Evolutionary conservation across 2,329 filamentous ascomycete genomes (phyloP), one percentile per base, ranked within the genome.

Genomic region (Epichloe bromicola): DNA sequence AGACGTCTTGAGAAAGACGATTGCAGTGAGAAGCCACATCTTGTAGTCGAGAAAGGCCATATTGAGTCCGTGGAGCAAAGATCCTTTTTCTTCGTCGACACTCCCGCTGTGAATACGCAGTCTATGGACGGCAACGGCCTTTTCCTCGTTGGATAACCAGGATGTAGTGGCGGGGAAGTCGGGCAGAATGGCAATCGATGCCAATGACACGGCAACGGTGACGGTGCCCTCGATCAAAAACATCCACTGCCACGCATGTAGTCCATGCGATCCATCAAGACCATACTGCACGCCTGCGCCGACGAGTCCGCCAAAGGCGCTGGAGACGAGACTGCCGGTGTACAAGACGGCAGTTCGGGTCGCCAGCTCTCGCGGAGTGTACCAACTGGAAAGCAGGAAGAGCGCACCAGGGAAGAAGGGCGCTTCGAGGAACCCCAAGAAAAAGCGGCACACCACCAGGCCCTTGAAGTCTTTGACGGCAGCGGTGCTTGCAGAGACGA

Each of bases 311-410:
- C 67, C 67, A 39, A 73, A 73, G 1, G 67, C 65, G 0, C 61
- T 65, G 3, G 64, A 61, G 30, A 66, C 55, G 15, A 67, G 60
- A 15, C 65, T 66, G 2, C 68, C 69, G 0, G 70, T 65, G 53
- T 75, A 75, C 1, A 75, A 62, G 51, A 74, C 68, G 2, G 70
- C 67, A 8, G 72, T 68, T 41, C 70, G 63, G 2, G 66, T 60
- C n/a, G 67, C 63, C 26, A 74, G 57, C 56, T 72, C 70, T 56
- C 75, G 72, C 34, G 74, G 66, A 2, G 74, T 78, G 60, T 79
- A 80, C 63, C 75, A 80, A 38, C 74, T 71, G 2, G 71, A 72
- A 3, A 79, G 64, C 48, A 77, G 68, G 48, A 64, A 65, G 2
- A 65, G 51, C 2, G 59, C 64, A 20, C 66, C 63, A 0, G 61